A percentile compares a stretch with the other conserved stretches of the same genome.
Conservation (phyloP, 2,329 filamentous ascomycete genomes). For the Xylaria sp. region DNA sequence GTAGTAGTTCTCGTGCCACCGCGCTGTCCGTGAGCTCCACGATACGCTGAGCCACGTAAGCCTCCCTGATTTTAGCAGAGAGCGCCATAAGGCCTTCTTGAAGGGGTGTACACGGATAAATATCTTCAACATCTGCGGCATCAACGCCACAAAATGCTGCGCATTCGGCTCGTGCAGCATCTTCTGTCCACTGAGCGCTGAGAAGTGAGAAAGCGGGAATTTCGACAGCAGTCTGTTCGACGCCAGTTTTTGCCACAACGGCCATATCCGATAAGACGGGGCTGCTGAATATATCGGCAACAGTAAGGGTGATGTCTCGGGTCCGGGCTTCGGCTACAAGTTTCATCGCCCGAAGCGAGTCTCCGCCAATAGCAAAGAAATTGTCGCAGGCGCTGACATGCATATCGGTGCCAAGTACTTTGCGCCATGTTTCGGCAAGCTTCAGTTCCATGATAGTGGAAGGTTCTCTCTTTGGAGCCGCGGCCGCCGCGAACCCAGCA, state of each 20-base stretch:
- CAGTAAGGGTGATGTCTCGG: slow-evolving; percentile 55
- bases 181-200: slow-evolving; percentile 49
- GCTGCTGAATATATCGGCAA: slow-evolving; percentile 59
- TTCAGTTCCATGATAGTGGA: slow-evolving; percentile 54
- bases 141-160: slow-evolving; percentile 55
- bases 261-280: slow-evolving; percentile 60
- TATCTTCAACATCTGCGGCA: slow-evolving; percentile 56
- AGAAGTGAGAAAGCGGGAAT: slow-evolving; percentile 56
- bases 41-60: slow-evolving; percentile 64
- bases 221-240: slow-evolving; percentile 43
- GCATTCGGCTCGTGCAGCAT: slow-evolving; percentile 52
- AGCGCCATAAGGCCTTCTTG: slow-evolving; percentile 67
- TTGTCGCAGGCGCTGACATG: slow-evolving; percentile 49
- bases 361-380: slow-evolving; percentile 53
- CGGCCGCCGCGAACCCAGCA: slow-evolving; percentile 49
- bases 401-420: slow-evolving; percentile 52
- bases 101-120: slow-evolving; percentile 65
- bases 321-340: slow-evolving; percentile 58
- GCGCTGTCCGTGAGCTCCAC: slow-evolving; percentile 53
- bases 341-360: slow-evolving; percentile 64
- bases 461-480: slow-evolving; percentile 52
- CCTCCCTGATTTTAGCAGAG: slow-evolving; percentile 61
- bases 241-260: slow-evolving; percentile 47
- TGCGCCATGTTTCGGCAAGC: slow-evolving; percentile 53
- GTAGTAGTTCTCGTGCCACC: slow-evolving; percentile 54